Conservation (phyloP, 192 early-diverging fungal species). For the Rhizoclosmatium globosum region DNA sequence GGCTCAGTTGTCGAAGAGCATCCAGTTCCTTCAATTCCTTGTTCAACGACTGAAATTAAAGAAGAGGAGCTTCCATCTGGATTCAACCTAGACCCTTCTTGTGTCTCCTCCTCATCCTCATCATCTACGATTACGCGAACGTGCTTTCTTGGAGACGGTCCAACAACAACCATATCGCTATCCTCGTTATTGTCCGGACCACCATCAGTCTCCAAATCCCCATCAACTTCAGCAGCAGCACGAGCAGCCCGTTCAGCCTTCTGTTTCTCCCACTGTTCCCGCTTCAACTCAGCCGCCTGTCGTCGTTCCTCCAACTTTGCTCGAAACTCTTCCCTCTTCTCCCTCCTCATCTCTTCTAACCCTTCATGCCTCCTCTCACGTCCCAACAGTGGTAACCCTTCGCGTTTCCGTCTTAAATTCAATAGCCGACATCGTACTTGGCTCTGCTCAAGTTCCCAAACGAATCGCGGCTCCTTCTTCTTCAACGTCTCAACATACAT, state of each 20-base stretch:
- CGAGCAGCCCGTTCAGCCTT: not conserved
- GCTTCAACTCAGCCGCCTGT: not conserved
- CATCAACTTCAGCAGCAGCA: not conserved
- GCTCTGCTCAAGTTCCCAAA: constrained; percentile 34
- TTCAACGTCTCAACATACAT: constrained; percentile 26
- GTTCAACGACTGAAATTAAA: no score
- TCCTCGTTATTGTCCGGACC: not conserved
- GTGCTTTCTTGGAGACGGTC: not conserved
- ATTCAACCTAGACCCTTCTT: not conserved
- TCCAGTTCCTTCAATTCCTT: no score
- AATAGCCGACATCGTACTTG: constrained; percentile 20
- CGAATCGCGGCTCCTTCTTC: constrained; percentile 25
- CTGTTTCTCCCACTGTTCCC: not conserved
- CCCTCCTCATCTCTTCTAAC: not conserved
- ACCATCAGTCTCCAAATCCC: not conserved
- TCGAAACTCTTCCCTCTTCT: not conserved
- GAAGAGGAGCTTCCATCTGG: no score
- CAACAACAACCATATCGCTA: not conserved
- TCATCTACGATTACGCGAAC: not conserved
- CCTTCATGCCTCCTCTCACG: not conserved
- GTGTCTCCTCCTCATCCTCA: not conserved
- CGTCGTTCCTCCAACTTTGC: not conserved
- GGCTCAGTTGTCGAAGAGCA: no score
- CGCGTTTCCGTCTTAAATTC: constrained; percentile 13
- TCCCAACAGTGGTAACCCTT: constrained; percentile 17